Percentiles rank a stretch among this genome's conserved stretches.
These are phyloP conservation scores for Microascus cirrosus DNA, from an alignment of 2,329 filamentous ascomycete species.

Conservation along the genomic window DNA sequence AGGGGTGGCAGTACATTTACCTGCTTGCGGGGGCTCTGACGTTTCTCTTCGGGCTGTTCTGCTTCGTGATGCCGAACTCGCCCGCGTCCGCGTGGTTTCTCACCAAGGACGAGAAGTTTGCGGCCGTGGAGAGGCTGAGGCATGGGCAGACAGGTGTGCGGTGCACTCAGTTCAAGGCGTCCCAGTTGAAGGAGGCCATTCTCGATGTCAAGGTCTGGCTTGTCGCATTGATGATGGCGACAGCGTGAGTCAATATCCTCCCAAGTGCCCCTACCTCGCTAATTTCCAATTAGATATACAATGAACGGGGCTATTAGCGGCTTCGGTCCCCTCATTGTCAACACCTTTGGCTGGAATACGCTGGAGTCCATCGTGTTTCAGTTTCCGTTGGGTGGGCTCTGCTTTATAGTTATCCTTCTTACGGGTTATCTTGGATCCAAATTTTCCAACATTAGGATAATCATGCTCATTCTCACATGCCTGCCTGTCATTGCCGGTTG, in stretches of 20 bases:
- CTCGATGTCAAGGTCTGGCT: conserved; percentile 53
- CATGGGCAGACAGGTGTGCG: conserved; percentile 52
- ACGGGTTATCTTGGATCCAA: conserved; percentile 53
- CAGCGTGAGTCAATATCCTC: conserved; percentile 24
- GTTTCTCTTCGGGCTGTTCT: conserved; percentile 51
- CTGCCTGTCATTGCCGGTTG: conserved; percentile 66
- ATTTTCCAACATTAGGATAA: conserved; percentile 51
- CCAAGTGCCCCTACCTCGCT: not conserved
- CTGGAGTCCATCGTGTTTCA: conserved; percentile 61
- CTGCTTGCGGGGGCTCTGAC: conserved; percentile 53
- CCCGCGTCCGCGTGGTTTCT: conserved; percentile 61
- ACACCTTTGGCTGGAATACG: conserved; percentile 55
- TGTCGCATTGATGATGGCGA: conserved; percentile 56
- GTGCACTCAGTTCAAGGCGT: conserved; percentile 46
- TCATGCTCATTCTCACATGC: conserved; percentile 54
- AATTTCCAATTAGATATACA: conserved; percentile 34
- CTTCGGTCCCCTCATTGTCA: conserved; percentile 62
- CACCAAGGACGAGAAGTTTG: conserved; percentile 46
- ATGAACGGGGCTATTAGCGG: conserved; percentile 62
- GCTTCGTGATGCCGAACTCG: conserved; percentile 55
- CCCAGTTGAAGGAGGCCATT: conserved; percentile 46
- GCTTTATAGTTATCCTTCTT: conserved; percentile 52
- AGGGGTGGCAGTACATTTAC: conserved; percentile 62
- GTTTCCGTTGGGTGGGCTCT: conserved; percentile 62
- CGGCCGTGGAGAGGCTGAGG: conserved; percentile 52